A percentile compares a stretch with the other conserved stretches of the same genome.
Evolutionary conservation across 164 flowering plant genomes (phyloP).

Genomic region (Stephania japonica): DNA sequence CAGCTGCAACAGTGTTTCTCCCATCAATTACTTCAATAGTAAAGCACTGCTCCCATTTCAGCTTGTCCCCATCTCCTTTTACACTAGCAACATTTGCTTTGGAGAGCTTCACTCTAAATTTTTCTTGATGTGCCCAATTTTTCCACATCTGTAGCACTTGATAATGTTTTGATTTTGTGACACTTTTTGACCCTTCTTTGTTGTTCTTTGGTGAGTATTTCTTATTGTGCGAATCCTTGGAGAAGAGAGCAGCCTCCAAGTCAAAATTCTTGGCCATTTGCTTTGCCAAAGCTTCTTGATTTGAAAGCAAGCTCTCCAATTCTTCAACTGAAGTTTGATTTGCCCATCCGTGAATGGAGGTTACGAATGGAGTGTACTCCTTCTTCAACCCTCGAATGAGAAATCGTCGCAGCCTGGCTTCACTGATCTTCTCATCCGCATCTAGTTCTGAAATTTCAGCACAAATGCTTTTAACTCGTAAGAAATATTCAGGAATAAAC

Average conservation of each 20-base stretch:
- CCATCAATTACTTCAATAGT: too few relatives aligned
- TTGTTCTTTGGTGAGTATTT: not conserved
- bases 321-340: not conserved
- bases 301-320: not conserved
- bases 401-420: not conserved
- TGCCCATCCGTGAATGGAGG: not conserved
- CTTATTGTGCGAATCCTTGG: not conserved
- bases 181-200: not conserved
- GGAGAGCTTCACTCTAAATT: slow-evolving; percentile 6
- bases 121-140: slow-evolving; percentile 1
- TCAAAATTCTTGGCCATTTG: slow-evolving; percentile 1
- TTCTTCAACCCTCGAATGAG: not conserved
- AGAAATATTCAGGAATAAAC: not conserved
- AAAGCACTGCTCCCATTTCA: too few relatives aligned
- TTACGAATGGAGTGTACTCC: not conserved
- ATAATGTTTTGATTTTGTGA: not conserved
- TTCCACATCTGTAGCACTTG: slow-evolving; percentile 9
- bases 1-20: too few relatives aligned
- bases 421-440: not conserved
- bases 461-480: not conserved
- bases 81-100: too few relatives aligned
- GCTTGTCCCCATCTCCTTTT: too few relatives aligned
- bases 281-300: not conserved
- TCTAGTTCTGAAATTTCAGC: not conserved
- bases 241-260: not conserved